phyloP scores from a whole-genome alignment of 345 rosid species.

The Eucalyptus polybractea region DNA sequence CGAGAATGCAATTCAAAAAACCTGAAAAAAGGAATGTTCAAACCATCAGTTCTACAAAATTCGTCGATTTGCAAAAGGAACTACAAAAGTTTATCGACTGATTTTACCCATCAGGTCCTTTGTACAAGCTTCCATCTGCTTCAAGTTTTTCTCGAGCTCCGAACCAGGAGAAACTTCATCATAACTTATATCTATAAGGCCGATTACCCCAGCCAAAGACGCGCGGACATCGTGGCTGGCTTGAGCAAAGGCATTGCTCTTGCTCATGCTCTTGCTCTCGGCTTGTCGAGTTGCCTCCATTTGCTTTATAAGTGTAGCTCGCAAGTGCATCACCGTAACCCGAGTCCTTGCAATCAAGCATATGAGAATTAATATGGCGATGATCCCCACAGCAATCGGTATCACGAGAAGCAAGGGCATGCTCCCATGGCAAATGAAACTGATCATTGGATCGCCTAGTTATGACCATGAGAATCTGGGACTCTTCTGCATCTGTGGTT shows the following conservation, averaged over 20 bases:
- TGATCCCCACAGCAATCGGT: background rate
- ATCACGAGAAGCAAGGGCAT: slow-evolving; percentile 12
- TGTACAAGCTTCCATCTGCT: slow-evolving; percentile 31
- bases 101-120: slow-evolving; percentile 46
- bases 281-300: slow-evolving; percentile 77
- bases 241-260: slow-evolving; percentile 52
- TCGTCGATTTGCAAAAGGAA: background rate
- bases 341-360: slow-evolving; percentile 20
- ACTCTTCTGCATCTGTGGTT: background rate
- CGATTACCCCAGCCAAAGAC: slow-evolving; percentile 45
- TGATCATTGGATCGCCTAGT: background rate
- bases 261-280: slow-evolving; percentile 64
- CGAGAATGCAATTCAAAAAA: slow-evolving; percentile 53
- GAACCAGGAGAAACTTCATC: slow-evolving; percentile 25
- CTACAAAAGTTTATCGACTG: background rate
- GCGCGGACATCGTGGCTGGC: slow-evolving; percentile 83
- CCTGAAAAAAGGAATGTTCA: slow-evolving; percentile 11
- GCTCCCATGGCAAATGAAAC: slow-evolving; percentile 1
- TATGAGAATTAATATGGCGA: slow-evolving; percentile 15
- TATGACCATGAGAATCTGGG: background rate
- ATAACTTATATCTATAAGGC: slow-evolving; percentile 33
- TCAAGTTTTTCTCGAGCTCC: slow-evolving; percentile 21
- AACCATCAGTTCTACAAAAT: background rate
- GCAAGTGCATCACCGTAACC: slow-evolving; percentile 29
- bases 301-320: slow-evolving; percentile 44